Evolutionary conservation across 2,329 filamentous ascomycete genomes (phyloP), one percentile per base, ranked within the genome.

Genomic region (Pseudopyricularia cyperi): DNA sequence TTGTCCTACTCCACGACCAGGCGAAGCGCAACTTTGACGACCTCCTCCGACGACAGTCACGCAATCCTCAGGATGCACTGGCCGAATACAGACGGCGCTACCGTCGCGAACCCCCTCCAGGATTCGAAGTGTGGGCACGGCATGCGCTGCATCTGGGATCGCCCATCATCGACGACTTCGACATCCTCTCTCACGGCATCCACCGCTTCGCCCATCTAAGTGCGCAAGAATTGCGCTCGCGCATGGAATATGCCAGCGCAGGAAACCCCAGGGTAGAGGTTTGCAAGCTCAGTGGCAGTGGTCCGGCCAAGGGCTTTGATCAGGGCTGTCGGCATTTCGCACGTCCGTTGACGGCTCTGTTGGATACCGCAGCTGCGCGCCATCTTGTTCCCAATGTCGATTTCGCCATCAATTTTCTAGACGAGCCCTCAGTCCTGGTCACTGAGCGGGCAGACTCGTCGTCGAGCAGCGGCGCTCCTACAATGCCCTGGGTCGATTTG

Each of bases 391-490:
- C 70, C 0, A 60, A 74, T 32, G 51, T 72, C 11, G 61, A 61
- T 7, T 68, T 76, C 32, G 62, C 74, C 0, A 60, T 74, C n/a
- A 77, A 76, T 46, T 65, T 69, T 37, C 60, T 76, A 4, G 73
- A 77, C 50, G 72, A 77, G 54, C 71, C 74, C 1, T 61, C 66
- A 4, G 66, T 73, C 4, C 14, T 75, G 17, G 48, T 66, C 5
- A 63, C 62, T 4, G 22, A 1, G 4, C 54, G 57, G 0, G 22
- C 28, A 12, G 39, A 48, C 24, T 28, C 17, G 50, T 14, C 8
- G 4, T 42, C 11, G 39, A 44, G 39, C 22, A 19, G 24, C 7
- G 24, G 9, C 24, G 34, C 48, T 14, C 52, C 9, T 22, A n/a
- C 12, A 14, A 28, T 22, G 0, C 55, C 66, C 14, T 56, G 44